Percentiles rank a stretch among this genome's conserved stretches.
These are phyloP conservation scores for Euphrasia arctica DNA, from an alignment of 305 asterid species.

Conservation along the genomic window DNA sequence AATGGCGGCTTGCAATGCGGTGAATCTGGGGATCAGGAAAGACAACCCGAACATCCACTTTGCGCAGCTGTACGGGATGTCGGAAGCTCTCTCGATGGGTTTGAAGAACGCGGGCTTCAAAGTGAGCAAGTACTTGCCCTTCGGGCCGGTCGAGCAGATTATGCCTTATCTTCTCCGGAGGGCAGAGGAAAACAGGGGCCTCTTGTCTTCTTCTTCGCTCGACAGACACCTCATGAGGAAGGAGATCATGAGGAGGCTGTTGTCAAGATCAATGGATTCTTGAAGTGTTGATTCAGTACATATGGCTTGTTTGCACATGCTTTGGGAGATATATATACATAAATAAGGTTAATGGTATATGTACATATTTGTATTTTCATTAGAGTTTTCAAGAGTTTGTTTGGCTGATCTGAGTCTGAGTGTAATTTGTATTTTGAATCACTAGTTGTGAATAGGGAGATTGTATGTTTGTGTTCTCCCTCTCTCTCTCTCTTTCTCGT, in stretches of 20 bases:
- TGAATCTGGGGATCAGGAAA: conserved; percentile 45
- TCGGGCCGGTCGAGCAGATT: conserved; percentile 74
- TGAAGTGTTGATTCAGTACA: conserved; percentile 1
- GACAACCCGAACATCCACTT: conserved; percentile 48
- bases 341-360: not conserved
- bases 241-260: conserved; percentile 45
- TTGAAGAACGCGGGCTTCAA: conserved; percentile 64
- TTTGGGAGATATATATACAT: not conserved
- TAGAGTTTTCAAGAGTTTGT: conserved; percentile 4
- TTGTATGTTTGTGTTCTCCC: conserved; percentile 4
- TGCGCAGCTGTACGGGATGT: conserved; percentile 87
- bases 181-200: conserved; percentile 85
- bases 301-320: not conserved
- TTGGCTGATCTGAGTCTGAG: not conserved
- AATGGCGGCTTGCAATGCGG: conserved; percentile 58
- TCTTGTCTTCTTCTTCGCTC: conserved; percentile 48
- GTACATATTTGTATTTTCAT: conserved; percentile 6
- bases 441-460: not conserved
- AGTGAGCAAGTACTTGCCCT: conserved; percentile 78
- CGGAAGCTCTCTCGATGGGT: conserved; percentile 63
- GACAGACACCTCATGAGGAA: conserved; percentile 62
- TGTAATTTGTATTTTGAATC: conserved; percentile 19
- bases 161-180: conserved; percentile 83
- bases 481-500: not conserved
- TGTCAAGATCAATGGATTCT: conserved; percentile 11